A percentile compares a stretch with the other conserved stretches of the same genome.
These are phyloP conservation scores for Parastagonospora nodorum DNA, from an alignment of 2,329 filamentous ascomycete species.

Conservation along the genomic window DNA sequence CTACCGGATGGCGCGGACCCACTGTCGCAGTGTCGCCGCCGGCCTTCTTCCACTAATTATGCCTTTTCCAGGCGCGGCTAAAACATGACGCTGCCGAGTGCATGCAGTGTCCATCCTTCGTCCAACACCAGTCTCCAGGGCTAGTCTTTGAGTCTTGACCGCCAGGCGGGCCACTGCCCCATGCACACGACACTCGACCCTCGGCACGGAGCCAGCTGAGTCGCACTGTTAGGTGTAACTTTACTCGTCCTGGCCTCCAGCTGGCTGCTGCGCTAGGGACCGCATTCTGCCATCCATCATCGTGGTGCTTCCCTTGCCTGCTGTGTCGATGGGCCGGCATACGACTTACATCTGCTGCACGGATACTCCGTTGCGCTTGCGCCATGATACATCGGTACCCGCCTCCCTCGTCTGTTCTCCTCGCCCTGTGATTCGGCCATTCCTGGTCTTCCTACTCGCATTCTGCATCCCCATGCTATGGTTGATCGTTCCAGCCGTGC, in stretches of 20 bases:
- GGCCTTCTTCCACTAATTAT: constrained; percentile 25
- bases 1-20: constrained; percentile 20
- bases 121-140: constrained; percentile 23
- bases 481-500: constrained; percentile 48
- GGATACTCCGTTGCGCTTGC: constrained; percentile 49
- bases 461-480: constrained; percentile 37
- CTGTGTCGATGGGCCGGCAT: constrained; percentile 32
- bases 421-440: constrained; percentile 42
- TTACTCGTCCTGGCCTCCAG: constrained; percentile 30
- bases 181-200: constrained; percentile 38
- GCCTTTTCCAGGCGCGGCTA: constrained; percentile 37
- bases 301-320: constrained; percentile 31
- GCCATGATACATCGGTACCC: constrained; percentile 49
- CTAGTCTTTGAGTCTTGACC: constrained; percentile 35
- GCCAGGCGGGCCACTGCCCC: constrained; percentile 35
- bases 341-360: constrained; percentile 41
- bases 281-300: constrained; percentile 37
- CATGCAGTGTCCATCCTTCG: constrained; percentile 33
- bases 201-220: constrained; percentile 39
- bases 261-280: constrained; percentile 26
- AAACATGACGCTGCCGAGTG: constrained; percentile 33
- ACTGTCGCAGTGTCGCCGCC: constrained; percentile 24
- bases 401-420: constrained; percentile 32
- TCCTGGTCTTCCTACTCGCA: constrained; percentile 41
- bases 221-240: constrained; percentile 28